Conservation (phyloP, 1,139 yeast species). For the Pichia sp. region DNA sequence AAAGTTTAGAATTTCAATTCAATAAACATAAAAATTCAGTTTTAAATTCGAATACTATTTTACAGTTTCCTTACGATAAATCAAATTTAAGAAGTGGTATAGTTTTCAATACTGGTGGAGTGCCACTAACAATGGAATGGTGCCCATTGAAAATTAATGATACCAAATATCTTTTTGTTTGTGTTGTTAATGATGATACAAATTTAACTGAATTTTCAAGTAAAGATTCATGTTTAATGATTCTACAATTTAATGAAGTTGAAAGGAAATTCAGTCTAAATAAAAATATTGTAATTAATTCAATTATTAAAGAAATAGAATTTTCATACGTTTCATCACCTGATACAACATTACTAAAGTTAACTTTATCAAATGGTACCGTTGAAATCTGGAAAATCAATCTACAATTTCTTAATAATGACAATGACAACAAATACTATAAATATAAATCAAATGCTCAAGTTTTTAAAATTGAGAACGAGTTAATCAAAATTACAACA, state of each 20-base stretch:
- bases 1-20: conserved; percentile 4
- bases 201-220: conserved; percentile 8
- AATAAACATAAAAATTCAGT: neutral
- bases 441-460: conserved; percentile 1
- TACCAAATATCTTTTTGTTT: conserved; percentile 23
- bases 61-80: conserved; percentile 17
- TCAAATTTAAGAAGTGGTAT: conserved; percentile 35
- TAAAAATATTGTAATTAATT: conserved; percentile 6
- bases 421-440: neutral
- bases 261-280: neutral
- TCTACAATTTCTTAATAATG: conserved; percentile 8
- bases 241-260: neutral
- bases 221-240: conserved; percentile 2
- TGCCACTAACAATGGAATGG: conserved; percentile 53
- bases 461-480: conserved; percentile 1
- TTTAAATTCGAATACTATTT: conserved; percentile 4
- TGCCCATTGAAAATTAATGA: conserved; percentile 22
- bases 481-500: conserved; percentile 5
- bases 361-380: conserved; percentile 19
- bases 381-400: conserved; percentile 47
- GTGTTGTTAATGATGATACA: conserved; percentile 14
- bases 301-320: conserved; percentile 10
- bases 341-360: neutral
- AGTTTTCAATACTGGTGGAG: conserved; percentile 50
- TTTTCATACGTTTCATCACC: conserved; percentile 4